Base-by-base conservation (phyloP, 169 alveolate species). In the Condylostoma magnum region DNA sequence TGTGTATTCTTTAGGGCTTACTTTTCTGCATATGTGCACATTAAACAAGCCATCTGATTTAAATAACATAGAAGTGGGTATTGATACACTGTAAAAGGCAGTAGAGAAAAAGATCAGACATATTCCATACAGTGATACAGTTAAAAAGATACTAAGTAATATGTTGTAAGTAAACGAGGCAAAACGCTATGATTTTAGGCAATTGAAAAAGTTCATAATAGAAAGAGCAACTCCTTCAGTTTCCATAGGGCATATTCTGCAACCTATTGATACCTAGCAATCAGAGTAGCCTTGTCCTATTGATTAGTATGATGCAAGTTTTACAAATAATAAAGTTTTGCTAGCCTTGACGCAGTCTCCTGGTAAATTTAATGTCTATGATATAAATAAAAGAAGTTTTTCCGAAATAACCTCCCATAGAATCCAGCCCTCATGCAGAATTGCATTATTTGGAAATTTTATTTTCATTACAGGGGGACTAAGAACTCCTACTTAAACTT, bases 1-100 rank as follows among this genome's bases (percentile, higher is more conserved):
- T 57, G 84, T 77, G 5, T 77, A 34, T 69, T 47, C 79, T 22
- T 50, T 77, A 31, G 84, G 84, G n/a, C 56, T 77, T 25, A 55
- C 79, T 30, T 77, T 77, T 20, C 27, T 69, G 41, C 43, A 54
- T 18, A 69, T 75, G 31, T 44, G 74, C 28, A 15, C 65, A 12
- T 57, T 68, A 22, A 47, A 60, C 12, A 56, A 34, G 31, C 75
- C 74, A 22, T 6, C 55, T 20, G 65, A 47, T 30, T 30, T 75
- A 34, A 52, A 66, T 30, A 44, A 75, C 33, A 33, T 48, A 33
- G 20, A 22, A 22, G 56, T 18, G 20, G 56, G 56, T 10, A 18
- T n/a, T 6, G n/a, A n/a, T 4, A 10, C n/a, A 3, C 71, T 60
- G 15, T 18, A 60, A 27, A 30, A 33, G 3, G 18, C n/a, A 41